Base-by-base conservation (phyloP, 169 alveolate genomes). In the Eimeria falciformis region DNA sequence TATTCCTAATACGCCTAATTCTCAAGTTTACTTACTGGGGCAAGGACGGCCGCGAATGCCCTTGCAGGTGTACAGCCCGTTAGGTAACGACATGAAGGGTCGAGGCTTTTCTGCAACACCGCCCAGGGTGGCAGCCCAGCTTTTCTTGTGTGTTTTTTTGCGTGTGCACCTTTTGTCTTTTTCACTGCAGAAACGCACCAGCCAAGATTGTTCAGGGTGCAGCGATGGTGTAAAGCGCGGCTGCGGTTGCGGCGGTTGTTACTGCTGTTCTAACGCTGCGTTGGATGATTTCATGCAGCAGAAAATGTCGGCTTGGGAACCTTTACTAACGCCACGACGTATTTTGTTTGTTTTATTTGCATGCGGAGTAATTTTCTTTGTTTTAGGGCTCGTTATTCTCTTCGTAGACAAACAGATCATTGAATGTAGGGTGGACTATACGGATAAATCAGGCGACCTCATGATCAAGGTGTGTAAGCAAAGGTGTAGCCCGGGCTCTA, bases 251-350 rank as follows among this genome's bases (percentile, higher is more conserved):
- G 78, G 91, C 81, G 81, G 91, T 7, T 89, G 93, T 45, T 33
- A 23, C 56, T 79, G 89, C 71, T 89, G 93, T 66, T 29, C 93
- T 55, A 65, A 56, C 6, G 79, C 89, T 4, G 85, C 90, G 46
- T 47, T 91, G 50, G 50, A 83, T 65, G 87, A 79, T 50, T 92
- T 93, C 83, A 93, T 75, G 91, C 97, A 97, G 92, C 96, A 97
- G 94, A 94, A 95, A 45, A 93, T 97, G 91, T 96, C 96, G n/a
- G 98, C 99, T 1, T 97, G 98, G 98, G 95, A 97, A 92, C 99
- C 99, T 17, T 96, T 97, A 29, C 98, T 98, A 23, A 96, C 98
- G 33, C 95, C 97, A 14, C 86, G 94, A 33, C 96, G 98, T 9
- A 94, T 98, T 7, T 93, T 96, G 33, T 92, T 96, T 43, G 94